Evolutionary conservation across 2,329 filamentous ascomycete genomes (phyloP), one percentile per base, ranked within the genome.

Genomic region (Cladosporium oxysporum): DNA sequence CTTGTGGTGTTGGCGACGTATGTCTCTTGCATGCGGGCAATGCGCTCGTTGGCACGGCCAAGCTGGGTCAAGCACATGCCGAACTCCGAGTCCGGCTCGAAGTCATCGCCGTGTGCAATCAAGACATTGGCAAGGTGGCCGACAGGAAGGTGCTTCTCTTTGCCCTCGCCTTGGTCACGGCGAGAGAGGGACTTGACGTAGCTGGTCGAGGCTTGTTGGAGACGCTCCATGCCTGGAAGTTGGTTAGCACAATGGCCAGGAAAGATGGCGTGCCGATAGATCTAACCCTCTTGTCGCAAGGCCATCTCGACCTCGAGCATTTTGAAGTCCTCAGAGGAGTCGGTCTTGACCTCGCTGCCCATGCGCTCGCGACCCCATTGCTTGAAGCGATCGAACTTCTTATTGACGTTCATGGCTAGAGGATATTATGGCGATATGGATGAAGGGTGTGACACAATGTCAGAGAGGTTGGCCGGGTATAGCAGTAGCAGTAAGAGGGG

Each of bases 361-460:
- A 98, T 97, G 81, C 93, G 92, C 82, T 98, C 94, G 72, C 92
- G 92, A 44, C 93, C 92, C 94, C 94, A 98, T 90, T 98, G 94
- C 83, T 94, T 96, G 83, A 96, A 90, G 76, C 94, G 90, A 81
- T 93, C 94, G 77, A 98, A 88, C 78, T 96, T 97, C 84, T 96
- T 97, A 80, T 88, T 89, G 78, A 89, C 83, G 73, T 87, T 87
- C 76, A 78, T 78, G 52, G 33, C 35, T 47, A n/a, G 35, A 26
- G 26, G 37, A 47, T 44, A 23, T 44, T 23, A 11, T 26, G 16
- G n/a, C 5, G 53, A 47, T 62, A 63, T 62, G 44, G 47, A 50
- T 52, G 44, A 18, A 3, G 26, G 29, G 47, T 16, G 21, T 62
- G 44, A 37, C 29, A 62, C 44, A 61, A 21, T n/a, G 41, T 23